Evolutionary conservation across 2,329 filamentous ascomycete genomes (phyloP), one percentile per base, ranked within the genome.

Genomic region (Rhynchosporium secalis): DNA sequence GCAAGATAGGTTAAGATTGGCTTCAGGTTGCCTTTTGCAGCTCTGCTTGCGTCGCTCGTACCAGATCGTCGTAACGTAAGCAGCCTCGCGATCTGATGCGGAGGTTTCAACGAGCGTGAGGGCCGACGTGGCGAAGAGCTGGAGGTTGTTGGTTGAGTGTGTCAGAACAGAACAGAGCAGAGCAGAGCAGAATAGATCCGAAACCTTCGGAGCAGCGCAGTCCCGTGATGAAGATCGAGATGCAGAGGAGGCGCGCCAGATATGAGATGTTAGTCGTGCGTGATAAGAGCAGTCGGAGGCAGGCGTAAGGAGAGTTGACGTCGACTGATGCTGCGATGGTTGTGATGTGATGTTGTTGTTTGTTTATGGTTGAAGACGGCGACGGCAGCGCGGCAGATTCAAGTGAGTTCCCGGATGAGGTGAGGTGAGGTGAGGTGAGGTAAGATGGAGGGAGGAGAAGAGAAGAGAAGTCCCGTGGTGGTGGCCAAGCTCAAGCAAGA

Each of bases 101-200:
- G 26, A 20, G 49, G 36, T 13, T 26, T n/a, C 33, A 54, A 33
- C 49, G 49, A 54, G 49, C 33, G 49, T 54, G 49, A 54, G 49
- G 20, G 49, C 36, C 49, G 49, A 54, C 49, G 49, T 54, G 49
- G 49, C 48, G 48, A 40, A 31, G 31, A 15, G 4, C 20, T 20
- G 20, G 20, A 20, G 20, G 20, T 20, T 20, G 20, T 20, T 20
- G 20, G 48, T 51, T 15, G 31, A 28, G n/a, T 10, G 33, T 28
- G 20, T 54, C 33, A 54, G 49, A n/a, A 28, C 49, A 54, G 49
- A 40, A 31, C 7, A 33, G 15, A 36, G 48, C 36, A 20, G 26
- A 54, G 49, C 49, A 54, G 31, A 10, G 20, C 49, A 33, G 36
- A 20, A 54, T 54, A 28, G 38, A n/a, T 40, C 13, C 31, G 36